Base-by-base conservation (phyloP, 1,284 basidiomycete species). In the Fomitiporia mediterranea region DNA sequence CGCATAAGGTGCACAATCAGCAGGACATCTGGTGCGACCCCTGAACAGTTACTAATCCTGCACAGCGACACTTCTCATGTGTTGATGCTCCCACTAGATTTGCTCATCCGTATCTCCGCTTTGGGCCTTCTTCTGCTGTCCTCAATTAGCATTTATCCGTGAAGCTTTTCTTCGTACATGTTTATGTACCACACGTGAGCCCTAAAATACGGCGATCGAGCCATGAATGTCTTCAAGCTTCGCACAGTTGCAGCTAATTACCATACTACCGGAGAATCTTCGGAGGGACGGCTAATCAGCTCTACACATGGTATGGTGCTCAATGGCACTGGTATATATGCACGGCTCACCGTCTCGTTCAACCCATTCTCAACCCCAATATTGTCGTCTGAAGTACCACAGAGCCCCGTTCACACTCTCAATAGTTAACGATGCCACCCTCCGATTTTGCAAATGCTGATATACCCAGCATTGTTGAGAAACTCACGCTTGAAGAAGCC, bases 401-500 rank as follows among this genome's bases (percentile, higher is more conserved):
- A 42, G 25, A n/a, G n/a, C n/a, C 6, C 11, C 21, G 46, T 11
- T 43, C n/a, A 50, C 35, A 28, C 15, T 19, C 9, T 5, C 17
- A 2, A n/a, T 23, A 28, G 21, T 3, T 13, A 17, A 56, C 25
- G 27, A 88, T 88, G 85, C 64, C 81, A 2, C 81, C 81, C 11
- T 86, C 86, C 21, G 82, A 85, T 65, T 86, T 89, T 64, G 80
- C 81, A 13, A 79, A 79, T 0, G 84, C 79, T 3, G 69, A 83
- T 64, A 72, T 89, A 52, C 72, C 80, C 58, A 74, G 80, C 48
- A 70, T 87, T 53, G 73, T 89, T 51, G 78, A 81, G n/a, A 72
- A 80, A 57, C 70, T 89, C 59, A 86, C 84, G 1, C 83, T 78
- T 0, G 84, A 87, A 39, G 86, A 89, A 64, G 81, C 86, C 2